A percentile compares a stretch with the other conserved stretches of the same genome.
phyloP scores from a whole-genome alignment of 2,329 filamentous ascomycete genomes.

The Cylindrodendrum hubeiense region DNA sequence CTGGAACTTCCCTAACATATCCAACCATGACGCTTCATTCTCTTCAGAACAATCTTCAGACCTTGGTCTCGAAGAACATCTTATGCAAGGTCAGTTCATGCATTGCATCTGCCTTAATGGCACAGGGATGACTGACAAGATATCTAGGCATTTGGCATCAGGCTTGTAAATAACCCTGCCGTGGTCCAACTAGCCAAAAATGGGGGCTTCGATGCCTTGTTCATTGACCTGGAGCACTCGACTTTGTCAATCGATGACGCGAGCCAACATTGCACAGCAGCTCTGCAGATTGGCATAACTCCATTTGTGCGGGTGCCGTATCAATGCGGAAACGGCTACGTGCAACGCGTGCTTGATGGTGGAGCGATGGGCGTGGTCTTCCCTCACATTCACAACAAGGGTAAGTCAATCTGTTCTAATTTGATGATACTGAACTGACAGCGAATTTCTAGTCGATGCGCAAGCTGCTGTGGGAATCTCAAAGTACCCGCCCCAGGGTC shows the following conservation, averaged over 20 bases:
- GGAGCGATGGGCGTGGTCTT: slow-evolving; percentile 49
- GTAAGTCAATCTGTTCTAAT: not conserved
- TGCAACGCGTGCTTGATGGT: slow-evolving; percentile 48
- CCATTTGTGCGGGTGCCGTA: slow-evolving; percentile 50
- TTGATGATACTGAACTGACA: not conserved
- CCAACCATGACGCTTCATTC: not conserved
- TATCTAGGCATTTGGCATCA: slow-evolving; percentile 45
- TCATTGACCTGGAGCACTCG: slow-evolving; percentile 55
- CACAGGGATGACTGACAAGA: no score
- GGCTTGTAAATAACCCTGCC: slow-evolving; percentile 41
- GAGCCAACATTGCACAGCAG: slow-evolving; percentile 44
- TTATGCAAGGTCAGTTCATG: not conserved
- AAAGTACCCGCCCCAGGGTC: slow-evolving; percentile 41
- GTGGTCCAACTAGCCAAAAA: slow-evolving; percentile 49
- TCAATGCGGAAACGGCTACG: slow-evolving; percentile 49
- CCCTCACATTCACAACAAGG: slow-evolving; percentile 34
- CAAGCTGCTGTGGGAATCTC: slow-evolving; percentile 55
- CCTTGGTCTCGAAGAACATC: not conserved
- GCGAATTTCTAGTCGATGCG: slow-evolving; percentile 52
- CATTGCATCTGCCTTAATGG: no score
- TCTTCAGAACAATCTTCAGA: not conserved
- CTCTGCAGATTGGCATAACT: slow-evolving; percentile 41
- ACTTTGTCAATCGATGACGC: slow-evolving; percentile 47
- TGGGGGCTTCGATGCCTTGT: slow-evolving; percentile 50
- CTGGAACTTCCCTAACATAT: no score